Conservation (phyloP, 257 asterid species). For the Ilex aquifolium region DNA sequence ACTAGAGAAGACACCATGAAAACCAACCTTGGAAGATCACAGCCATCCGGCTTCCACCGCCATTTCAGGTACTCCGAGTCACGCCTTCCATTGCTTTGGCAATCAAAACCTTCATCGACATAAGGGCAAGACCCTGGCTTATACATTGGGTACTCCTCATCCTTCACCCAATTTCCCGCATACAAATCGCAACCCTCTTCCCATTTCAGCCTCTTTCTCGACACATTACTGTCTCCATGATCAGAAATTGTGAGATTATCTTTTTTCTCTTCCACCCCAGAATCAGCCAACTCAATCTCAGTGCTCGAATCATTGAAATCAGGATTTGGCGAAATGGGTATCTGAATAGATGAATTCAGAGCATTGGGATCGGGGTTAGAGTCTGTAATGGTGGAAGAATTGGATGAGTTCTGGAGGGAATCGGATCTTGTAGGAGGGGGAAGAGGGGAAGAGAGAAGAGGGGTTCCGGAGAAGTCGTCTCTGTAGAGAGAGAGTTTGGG, state of each 20-base stretch:
- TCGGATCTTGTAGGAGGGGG: neutral
- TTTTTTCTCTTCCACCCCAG: no score
- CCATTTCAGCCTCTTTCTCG: neutral
- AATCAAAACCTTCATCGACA: slow-evolving; percentile 84
- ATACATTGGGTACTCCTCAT: slow-evolving; percentile 69
- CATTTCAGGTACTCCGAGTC: slow-evolving; percentile 70
- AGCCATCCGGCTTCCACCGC: slow-evolving; percentile 90
- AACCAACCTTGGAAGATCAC: slow-evolving; percentile 82
- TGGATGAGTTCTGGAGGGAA: neutral
- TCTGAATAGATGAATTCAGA: no score
- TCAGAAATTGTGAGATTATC: no score
- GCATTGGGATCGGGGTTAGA: no score
- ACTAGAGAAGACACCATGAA: neutral
- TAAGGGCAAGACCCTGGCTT: slow-evolving; percentile 74
- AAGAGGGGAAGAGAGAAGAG: slow-evolving; percentile 5
- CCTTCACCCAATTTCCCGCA: slow-evolving; percentile 79
- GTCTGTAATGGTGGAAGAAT: no score
- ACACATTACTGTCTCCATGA: neutral
- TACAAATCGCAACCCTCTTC: slow-evolving; percentile 53
- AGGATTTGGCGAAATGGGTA: no score
- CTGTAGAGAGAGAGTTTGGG: slow-evolving; percentile 32
- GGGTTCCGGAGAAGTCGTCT: slow-evolving; percentile 26
- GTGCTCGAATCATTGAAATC: no score
- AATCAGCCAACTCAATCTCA: no score
- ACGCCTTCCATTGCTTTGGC: slow-evolving; percentile 83